A percentile compares a stretch with the other conserved stretches of the same genome.
phyloP scores from a whole-genome alignment of 768 basidiomycete species.

The Gymnopilus dilepis region DNA sequence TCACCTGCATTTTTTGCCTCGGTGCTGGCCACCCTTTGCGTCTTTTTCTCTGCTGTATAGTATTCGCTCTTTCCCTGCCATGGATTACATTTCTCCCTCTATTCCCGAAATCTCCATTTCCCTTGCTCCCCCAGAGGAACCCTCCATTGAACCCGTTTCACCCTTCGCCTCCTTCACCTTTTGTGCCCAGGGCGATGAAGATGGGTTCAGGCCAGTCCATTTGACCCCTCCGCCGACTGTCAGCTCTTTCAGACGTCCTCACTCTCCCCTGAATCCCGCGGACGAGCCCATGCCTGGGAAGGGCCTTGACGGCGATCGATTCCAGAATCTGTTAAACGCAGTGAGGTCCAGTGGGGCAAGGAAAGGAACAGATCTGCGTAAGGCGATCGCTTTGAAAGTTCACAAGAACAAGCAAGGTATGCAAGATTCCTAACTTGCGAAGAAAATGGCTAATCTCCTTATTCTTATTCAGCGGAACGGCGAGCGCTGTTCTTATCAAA shows the following conservation, averaged over 20 bases:
- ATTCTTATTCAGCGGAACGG: conserved; percentile 58
- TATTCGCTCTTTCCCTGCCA: conserved; percentile 33
- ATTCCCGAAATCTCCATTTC: conserved; percentile 77
- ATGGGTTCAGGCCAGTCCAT: conserved; percentile 61
- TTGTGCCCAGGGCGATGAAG: conserved; percentile 40
- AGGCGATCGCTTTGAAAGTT: conserved; percentile 73
- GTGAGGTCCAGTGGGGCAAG: conserved; percentile 52
- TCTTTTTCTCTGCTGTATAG: conserved; percentile 27
- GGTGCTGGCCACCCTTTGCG: conserved; percentile 61
- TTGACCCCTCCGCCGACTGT: conserved; percentile 60
- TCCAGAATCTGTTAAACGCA: conserved; percentile 66
- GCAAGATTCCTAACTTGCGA: conserved; percentile 27
- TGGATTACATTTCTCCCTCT: conserved; percentile 47
- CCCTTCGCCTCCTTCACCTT: conserved; percentile 53
- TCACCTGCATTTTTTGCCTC: conserved; percentile 28
- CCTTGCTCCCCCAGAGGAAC: conserved; percentile 62
- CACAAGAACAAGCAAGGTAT: conserved; percentile 78
- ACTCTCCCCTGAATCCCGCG: conserved; percentile 55
- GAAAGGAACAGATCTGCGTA: conserved; percentile 64
- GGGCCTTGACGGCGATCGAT: conserved; percentile 67
- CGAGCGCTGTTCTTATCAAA: conserved; percentile 79
- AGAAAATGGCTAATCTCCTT: conserved; percentile 8
- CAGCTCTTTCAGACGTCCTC: conserved; percentile 47
- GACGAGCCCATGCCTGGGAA: conserved; percentile 42
- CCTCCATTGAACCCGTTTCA: conserved; percentile 60